Evolutionary conservation across 1,139 yeast species (phyloP).

Genomic region (Hanseniaspora sp.): DNA sequence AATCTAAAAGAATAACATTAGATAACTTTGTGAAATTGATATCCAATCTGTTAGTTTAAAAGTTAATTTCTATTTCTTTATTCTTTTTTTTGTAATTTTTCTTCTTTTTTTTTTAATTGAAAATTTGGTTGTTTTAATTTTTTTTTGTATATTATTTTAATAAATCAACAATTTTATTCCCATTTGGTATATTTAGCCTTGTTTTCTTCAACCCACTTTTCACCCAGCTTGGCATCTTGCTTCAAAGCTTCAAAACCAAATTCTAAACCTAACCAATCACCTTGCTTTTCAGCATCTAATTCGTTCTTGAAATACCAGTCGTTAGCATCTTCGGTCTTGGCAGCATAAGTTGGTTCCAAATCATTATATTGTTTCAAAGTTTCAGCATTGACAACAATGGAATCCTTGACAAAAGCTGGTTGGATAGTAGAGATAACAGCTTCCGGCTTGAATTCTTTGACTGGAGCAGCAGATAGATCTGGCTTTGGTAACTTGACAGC

Average conservation of each 20-base stretch:
- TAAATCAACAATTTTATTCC: conserved; percentile 6
- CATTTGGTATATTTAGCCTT: conserved; percentile 14
- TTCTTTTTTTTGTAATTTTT: not conserved
- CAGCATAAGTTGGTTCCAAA: conserved; percentile 14
- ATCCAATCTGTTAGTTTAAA: too few species aligned
- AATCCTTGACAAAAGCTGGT: conserved; percentile 7
- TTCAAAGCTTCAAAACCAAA: conserved; percentile 12
- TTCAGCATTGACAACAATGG: conserved; percentile 13
- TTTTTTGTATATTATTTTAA: not conserved
- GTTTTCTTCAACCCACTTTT: conserved; percentile 16
- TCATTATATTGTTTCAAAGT: conserved; percentile 13
- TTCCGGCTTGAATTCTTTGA: conserved; percentile 60
- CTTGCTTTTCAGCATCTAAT: conserved; percentile 15
- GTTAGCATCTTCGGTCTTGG: conserved; percentile 13
- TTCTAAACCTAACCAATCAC: conserved; percentile 15
- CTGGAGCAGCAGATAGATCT: conserved; percentile 63
- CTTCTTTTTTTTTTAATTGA: not conserved
- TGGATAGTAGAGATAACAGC: conserved; percentile 14
- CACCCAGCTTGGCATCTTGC: conserved; percentile 14
- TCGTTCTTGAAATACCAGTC: conserved; percentile 16
- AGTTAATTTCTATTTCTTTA: too few species aligned
- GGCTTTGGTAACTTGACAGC: conserved; percentile 75
- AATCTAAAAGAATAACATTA: too few species aligned
- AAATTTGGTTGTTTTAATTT: not conserved
- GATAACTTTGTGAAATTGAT: too few species aligned